Evolutionary conservation across 768 basidiomycete genomes (phyloP), one percentile per base, ranked within the genome.

Genomic region (Calocybe cyanea): DNA sequence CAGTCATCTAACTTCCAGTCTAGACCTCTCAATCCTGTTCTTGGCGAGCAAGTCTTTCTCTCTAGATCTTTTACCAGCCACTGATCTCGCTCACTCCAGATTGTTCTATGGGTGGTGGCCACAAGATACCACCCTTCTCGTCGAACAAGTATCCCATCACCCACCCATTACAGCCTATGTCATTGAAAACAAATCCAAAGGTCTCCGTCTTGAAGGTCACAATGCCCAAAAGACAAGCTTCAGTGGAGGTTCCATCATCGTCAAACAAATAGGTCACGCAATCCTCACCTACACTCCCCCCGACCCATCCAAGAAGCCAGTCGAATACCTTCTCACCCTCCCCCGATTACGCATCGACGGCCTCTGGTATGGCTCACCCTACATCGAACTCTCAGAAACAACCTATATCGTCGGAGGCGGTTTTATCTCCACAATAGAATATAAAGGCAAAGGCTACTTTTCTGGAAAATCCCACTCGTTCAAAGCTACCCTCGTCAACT

Each of bases 61-160:
- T 45, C 2, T 43, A 24, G n/a, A n/a, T n/a, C n/a, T 30, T 35
- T 19, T 45, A 35, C 21, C 19, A 15, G 17, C 18, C 42, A 6
- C 32, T n/a, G n/a, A n/a, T n/a, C 21, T 35, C 17, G 2, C n/a
- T 32, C 31, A 32, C 8, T 8, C 18, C 34, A 21, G 87, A 59
- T 70, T 89, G 20, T 97, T 97, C 66, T 93, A 91, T 50, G 93
- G 92, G 30, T 65, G 72, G 49, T 97, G 93, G 93, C 88, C 93
- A 1, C 47, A 50, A 18, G 34, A 49, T 17, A 94, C 91, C 2
- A 73, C 76, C 32, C 77, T 97, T 23, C 78, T 87, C 32, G 92
- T 94, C 3, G 93, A 97, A 67, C 93, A 97, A 61, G 95, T 97
- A 38, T 97, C 95, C 17, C 95, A 99, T 60, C 95, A 99, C 60